A percentile compares a stretch with the other conserved stretches of the same genome.
These are phyloP conservation scores for Gastrolobium bilobum DNA, from an alignment of 306 rosid genomes.

Conservation along the genomic window DNA sequence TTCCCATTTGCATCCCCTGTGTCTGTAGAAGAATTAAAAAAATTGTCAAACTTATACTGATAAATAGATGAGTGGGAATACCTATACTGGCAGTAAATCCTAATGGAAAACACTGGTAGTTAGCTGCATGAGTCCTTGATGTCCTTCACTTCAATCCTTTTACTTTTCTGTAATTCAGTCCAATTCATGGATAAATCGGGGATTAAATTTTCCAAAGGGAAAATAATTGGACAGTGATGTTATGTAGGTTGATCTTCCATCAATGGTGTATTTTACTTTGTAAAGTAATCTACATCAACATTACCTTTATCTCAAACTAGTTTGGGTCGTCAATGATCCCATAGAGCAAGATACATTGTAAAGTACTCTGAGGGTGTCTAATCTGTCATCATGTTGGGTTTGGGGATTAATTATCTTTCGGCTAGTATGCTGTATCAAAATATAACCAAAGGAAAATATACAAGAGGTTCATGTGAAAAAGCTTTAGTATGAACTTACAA, in stretches of 20 bases:
- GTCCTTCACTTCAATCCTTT: slow-evolving; percentile 7
- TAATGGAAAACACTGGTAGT: not conserved
- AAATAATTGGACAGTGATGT: slow-evolving; percentile 10
- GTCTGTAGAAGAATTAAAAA: not conserved
- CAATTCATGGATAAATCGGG: not conserved
- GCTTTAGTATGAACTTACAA: slow-evolving; percentile 1
- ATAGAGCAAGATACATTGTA: not conserved
- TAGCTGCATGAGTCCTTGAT: not conserved
- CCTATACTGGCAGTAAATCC: not conserved
- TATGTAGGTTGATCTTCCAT: slow-evolving; percentile 12
- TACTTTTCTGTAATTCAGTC: slow-evolving; percentile 2
- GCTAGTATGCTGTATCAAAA: not conserved
- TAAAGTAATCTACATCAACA: not conserved
- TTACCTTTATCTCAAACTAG: too few relatives aligned
- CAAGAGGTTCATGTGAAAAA: slow-evolving; percentile 3
- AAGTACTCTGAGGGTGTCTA: not conserved
- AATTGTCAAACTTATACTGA: not conserved
- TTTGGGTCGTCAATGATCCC: too few relatives aligned
- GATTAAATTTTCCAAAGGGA: not conserved
- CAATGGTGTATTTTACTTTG: not conserved
- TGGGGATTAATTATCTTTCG: not conserved
- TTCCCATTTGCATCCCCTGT: not conserved
- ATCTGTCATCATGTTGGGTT: not conserved
- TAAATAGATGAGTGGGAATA: not conserved
- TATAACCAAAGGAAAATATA: not conserved